Conservation (phyloP, 192 early-diverging fungal genomes). For the Backusella tuberculispora region DNA sequence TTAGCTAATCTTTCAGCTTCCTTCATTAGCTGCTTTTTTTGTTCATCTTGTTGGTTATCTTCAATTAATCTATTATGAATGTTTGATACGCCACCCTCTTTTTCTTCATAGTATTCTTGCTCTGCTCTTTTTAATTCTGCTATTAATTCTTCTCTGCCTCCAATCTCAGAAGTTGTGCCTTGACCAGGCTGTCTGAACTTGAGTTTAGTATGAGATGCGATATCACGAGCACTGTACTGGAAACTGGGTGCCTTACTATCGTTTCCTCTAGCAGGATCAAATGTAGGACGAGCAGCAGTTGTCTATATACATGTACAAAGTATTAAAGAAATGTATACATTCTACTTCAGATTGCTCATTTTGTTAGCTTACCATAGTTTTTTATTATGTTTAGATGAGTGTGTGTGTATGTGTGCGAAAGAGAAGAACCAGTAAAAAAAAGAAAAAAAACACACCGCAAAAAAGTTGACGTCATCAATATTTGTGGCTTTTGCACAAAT, state of each 20-base stretch:
- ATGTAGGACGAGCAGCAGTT: slow-evolving; percentile 75
- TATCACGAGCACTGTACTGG: slow-evolving; percentile 67
- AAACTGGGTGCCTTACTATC: slow-evolving; percentile 64
- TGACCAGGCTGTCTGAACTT: slow-evolving; percentile 76
- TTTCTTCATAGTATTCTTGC: slow-evolving; percentile 63
- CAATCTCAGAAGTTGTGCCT: slow-evolving; percentile 60
- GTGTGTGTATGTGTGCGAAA: background rate
- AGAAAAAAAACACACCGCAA: background rate
- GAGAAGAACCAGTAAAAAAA: background rate
- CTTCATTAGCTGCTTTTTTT: slow-evolving; percentile 38
- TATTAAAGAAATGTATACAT: background rate
- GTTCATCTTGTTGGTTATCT: slow-evolving; percentile 39
- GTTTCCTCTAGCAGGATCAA: slow-evolving; percentile 76
- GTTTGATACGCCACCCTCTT: slow-evolving; percentile 26
- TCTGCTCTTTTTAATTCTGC: slow-evolving; percentile 70
- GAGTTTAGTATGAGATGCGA: slow-evolving; percentile 77
- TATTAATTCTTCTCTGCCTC: slow-evolving; percentile 60
- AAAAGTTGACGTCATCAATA: background rate
- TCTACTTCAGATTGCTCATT: background rate
- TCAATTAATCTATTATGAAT: slow-evolving; percentile 16
- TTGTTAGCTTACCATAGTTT: background rate
- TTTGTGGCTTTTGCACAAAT: background rate
- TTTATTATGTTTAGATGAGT: background rate
- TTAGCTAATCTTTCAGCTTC: slow-evolving; percentile 53
- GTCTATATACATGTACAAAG: slow-evolving; percentile 42